These are phyloP conservation scores for Nadsonia fulvescens DNA, from an alignment of 805 yeast species.

Conservation along the genomic window DNA sequence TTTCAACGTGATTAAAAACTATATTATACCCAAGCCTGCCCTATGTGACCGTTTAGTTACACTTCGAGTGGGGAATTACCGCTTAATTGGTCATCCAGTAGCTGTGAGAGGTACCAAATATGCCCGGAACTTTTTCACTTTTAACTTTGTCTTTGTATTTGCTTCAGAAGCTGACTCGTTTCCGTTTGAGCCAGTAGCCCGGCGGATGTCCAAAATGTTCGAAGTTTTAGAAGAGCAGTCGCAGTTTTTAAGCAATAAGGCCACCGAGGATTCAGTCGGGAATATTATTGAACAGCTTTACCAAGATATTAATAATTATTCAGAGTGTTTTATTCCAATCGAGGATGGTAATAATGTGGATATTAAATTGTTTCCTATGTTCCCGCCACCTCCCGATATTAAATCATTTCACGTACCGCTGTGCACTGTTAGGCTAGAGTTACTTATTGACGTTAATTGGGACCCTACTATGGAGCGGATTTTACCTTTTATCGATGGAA, in stretches of 20 bases:
- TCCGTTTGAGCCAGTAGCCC: conserved; percentile 61
- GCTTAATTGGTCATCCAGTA: conserved; percentile 80
- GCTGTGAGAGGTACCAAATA: conserved; percentile 56
- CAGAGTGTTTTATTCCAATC: conserved; percentile 88
- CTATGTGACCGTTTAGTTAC: conserved; percentile 70
- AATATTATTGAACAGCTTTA: conserved; percentile 75
- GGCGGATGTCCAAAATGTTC: conserved; percentile 75
- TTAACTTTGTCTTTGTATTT: conserved; percentile 86
- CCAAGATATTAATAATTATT: conserved; percentile 86
- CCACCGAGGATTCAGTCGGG: conserved; percentile 27
- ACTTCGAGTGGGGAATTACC: conserved; percentile 47
- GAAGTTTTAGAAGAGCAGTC: conserved; percentile 80
- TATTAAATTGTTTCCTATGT: conserved; percentile 82
- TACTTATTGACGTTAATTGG: conserved; percentile 80
- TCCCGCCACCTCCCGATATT: conserved; percentile 61
- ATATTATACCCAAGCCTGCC: conserved; percentile 84
- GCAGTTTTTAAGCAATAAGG: conserved; percentile 43
- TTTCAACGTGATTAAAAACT: conserved; percentile 76
- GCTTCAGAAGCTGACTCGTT: conserved; percentile 56
- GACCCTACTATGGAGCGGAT: conserved; percentile 91
- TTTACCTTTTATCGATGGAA: conserved; percentile 72
- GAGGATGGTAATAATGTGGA: conserved; percentile 82
- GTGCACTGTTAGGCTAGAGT: conserved; percentile 57
- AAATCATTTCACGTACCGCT: conserved; percentile 80
- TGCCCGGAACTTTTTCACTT: conserved; percentile 80